These are phyloP conservation scores for Vaccinium vitisidaea DNA, from an alignment of 148 eudicot species.

Conservation along the genomic window DNA sequence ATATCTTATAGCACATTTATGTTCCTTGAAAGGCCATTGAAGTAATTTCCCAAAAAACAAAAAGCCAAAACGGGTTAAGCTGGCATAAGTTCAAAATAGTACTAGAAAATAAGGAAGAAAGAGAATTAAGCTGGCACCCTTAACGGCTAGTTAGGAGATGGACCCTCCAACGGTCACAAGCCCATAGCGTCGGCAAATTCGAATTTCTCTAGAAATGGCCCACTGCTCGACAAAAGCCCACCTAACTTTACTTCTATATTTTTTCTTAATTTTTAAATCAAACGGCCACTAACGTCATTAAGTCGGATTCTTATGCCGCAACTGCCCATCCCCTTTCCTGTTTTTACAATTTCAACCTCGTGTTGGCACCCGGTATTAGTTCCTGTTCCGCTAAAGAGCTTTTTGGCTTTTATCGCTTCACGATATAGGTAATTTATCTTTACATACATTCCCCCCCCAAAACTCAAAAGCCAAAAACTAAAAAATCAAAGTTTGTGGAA, in stretches of 20 bases:
- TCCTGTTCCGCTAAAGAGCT: too few species aligned
- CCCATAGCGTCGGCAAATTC: background rate
- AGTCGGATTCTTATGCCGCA: background rate
- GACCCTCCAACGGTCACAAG: conserved; percentile 5
- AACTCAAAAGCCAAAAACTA: too few species aligned
- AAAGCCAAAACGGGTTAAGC: too few species aligned
- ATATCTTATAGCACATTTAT: too few species aligned
- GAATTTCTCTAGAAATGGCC: background rate
- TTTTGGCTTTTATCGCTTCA: too few species aligned
- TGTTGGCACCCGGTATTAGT: too few species aligned
- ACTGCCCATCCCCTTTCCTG: background rate
- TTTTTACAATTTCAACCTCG: background rate
- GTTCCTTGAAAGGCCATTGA: too few species aligned
- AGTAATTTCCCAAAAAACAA: too few species aligned
- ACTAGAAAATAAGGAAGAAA: background rate
- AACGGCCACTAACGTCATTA: background rate
- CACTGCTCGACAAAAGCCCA: background rate
- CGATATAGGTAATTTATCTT: too few species aligned
- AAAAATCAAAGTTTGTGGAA: too few species aligned
- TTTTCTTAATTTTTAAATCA: background rate
- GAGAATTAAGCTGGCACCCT: background rate
- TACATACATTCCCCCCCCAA: too few species aligned
- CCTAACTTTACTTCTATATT: background rate
- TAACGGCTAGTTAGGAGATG: background rate
- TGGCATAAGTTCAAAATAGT: background rate